Evolutionary conservation across 2,329 filamentous ascomycete species (phyloP).

Genomic region (Calonectria pauciramosa): DNA sequence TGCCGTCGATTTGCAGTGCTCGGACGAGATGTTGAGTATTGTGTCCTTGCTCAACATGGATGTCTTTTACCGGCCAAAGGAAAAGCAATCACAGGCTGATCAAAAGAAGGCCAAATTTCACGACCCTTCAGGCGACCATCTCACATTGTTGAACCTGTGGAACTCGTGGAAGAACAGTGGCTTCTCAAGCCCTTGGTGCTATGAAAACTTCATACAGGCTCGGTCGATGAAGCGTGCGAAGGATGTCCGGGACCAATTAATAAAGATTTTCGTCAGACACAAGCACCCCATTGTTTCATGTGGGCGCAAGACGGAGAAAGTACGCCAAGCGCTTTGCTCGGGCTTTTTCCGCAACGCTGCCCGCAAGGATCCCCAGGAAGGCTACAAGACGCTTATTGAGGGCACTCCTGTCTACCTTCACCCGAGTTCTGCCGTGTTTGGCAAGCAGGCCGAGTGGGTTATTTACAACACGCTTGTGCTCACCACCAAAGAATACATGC

Average conservation of each 20-base stretch:
- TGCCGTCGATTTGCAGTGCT: constrained; percentile 88
- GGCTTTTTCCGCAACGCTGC: constrained; percentile 98
- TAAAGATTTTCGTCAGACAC: constrained; percentile 95
- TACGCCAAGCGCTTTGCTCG: constrained; percentile 88
- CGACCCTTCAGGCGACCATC: constrained; percentile 92
- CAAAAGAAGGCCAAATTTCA: constrained; percentile 99
- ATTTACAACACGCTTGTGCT: constrained; percentile 93
- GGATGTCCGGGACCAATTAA: constrained; percentile 92
- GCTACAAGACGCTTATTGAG: constrained; percentile 97
- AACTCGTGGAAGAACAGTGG: constrained; percentile 94
- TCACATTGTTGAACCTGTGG: constrained; percentile 96
- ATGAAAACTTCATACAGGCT: constrained; percentile 97
- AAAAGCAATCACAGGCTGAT: constrained; percentile 96
- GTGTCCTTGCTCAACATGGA: constrained; percentile 93
- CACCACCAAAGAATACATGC: constrained; percentile 99
- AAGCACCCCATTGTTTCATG: constrained; percentile 86
- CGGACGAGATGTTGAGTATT: constrained; percentile 93
- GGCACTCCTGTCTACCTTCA: constrained; percentile 96
- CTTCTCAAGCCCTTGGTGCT: constrained; percentile 91
- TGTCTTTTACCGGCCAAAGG: constrained; percentile 95
- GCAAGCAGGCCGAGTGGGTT: constrained; percentile 96
- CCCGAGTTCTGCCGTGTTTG: constrained; percentile 90
- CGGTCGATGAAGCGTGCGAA: constrained; percentile 89
- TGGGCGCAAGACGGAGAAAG: constrained; percentile 87
- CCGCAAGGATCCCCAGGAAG: constrained; percentile 94